Percentiles rank a stretch among this genome's conserved stretches.
phyloP scores from a whole-genome alignment of 140 eudicot genomes.

The Flaveria floridana region DNA sequence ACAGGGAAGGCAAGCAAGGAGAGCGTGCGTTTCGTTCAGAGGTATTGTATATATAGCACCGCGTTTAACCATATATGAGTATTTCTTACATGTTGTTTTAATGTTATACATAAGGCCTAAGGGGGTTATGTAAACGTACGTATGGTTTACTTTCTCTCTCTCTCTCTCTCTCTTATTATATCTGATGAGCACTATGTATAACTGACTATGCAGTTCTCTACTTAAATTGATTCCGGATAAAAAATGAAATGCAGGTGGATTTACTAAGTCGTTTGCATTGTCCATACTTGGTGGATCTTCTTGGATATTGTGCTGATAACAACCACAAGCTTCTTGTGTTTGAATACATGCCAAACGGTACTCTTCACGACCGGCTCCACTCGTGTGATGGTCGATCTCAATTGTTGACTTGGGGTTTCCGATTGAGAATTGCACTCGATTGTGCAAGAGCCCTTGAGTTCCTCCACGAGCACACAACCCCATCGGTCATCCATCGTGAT shows the following conservation, averaged over 20 bases:
- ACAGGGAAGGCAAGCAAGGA: constrained; percentile 72
- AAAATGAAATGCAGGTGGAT: constrained; percentile 61
- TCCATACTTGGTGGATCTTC: constrained; percentile 68
- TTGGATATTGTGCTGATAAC: constrained; percentile 94
- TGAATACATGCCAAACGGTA: constrained; percentile 74
- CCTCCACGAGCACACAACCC: constrained; percentile 76
- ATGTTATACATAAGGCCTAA: too few species aligned
- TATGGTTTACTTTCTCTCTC: too few species aligned
- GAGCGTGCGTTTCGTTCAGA: constrained; percentile 83
- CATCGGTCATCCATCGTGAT: constrained; percentile 85
- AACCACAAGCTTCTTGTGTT: constrained; percentile 69
- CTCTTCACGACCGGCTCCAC: constrained; percentile 71
- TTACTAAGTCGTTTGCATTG: constrained; percentile 69
- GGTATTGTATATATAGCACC: constrained; percentile 31
- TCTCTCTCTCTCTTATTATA: too few species aligned
- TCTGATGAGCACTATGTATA: neutral
- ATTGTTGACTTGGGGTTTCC: constrained; percentile 62
- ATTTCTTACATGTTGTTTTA: too few species aligned
- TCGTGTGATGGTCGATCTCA: constrained; percentile 32
- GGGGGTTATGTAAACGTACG: too few species aligned
- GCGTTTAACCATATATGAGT: too few species aligned
- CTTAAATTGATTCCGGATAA: too few species aligned
- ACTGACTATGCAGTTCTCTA: neutral
- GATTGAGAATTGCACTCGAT: constrained; percentile 84
- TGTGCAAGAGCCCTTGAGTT: constrained; percentile 87